Conservation (phyloP, 2,329 filamentous ascomycete genomes). For the Xylaria arbuscula region DNA sequence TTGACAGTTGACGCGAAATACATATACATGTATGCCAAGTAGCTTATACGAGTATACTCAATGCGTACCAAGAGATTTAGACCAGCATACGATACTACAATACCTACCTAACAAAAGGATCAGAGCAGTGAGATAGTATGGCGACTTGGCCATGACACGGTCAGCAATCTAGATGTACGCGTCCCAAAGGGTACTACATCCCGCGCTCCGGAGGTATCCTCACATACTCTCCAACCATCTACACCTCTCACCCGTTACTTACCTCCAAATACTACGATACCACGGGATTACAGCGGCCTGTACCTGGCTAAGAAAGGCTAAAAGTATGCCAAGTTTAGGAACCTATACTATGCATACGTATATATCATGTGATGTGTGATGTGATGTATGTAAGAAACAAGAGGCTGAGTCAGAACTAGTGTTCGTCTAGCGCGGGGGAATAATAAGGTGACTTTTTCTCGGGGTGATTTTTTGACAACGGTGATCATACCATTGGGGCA, state of each 20-base stretch:
- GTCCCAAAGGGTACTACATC: not conserved
- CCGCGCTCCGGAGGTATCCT: not conserved
- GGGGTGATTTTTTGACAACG: not conserved
- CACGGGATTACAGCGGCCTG: not conserved
- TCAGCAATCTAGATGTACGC: not conserved
- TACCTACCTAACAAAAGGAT: not conserved
- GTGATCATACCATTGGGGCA: not conserved
- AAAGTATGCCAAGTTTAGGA: not conserved
- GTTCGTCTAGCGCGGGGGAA: not conserved
- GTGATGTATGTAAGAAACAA: slow-evolving; percentile 3
- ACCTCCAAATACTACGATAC: not conserved
- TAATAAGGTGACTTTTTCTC: not conserved
- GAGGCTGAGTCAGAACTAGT: slow-evolving; percentile 15
- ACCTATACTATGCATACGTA: not conserved
- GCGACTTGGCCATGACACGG: not conserved
- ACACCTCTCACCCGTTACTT: not conserved
- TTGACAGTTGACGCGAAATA: not conserved
- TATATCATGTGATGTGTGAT: not conserved
- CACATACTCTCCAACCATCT: not conserved
- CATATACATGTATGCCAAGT: not conserved
- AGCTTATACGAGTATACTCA: not conserved
- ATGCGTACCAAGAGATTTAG: not conserved
- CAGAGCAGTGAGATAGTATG: not conserved
- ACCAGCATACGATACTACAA: not conserved
- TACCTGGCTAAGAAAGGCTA: not conserved